Percentiles rank a stretch among this genome's conserved stretches.
Evolutionary conservation across 352 stramenopile species (phyloP).

Genomic region (Phytophthora sojae): DNA sequence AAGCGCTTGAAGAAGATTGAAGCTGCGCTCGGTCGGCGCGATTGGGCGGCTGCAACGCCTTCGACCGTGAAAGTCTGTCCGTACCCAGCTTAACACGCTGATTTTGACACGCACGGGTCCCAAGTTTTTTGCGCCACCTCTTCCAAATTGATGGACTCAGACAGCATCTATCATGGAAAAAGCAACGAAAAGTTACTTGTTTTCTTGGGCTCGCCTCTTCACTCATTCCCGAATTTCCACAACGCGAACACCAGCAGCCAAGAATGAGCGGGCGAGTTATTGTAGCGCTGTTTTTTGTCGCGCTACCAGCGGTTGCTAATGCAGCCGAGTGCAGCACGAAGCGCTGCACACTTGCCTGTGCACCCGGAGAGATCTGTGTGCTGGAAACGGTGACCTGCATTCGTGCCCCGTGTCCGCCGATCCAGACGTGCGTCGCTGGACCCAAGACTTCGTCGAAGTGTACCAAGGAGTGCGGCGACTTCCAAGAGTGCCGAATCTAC

Average conservation of each 20-base stretch:
- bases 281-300: background rate
- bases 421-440: conserved; percentile 15
- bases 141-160: too few relatives aligned
- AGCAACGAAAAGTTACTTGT: background rate
- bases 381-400: conserved; percentile 18
- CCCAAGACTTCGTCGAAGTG: background rate
- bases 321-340: conserved; percentile 1
- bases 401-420: conserved; percentile 11
- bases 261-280: background rate
- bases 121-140: too few relatives aligned
- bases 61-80: conserved; percentile 17
- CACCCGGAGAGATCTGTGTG: conserved; percentile 5
- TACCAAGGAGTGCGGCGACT: background rate
- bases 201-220: too few relatives aligned
- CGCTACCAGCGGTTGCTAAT: conserved; percentile 2
- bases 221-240: background rate
- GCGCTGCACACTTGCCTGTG: conserved; percentile 15
- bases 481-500: conserved; percentile 18
- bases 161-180: background rate
- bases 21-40: conserved; percentile 16
- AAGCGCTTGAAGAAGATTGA: conserved; percentile 51
- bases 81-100: background rate
- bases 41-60: conserved; percentile 21
- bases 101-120: background rate
- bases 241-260: background rate